Evolutionary conservation across 2,329 filamentous ascomycete genomes (phyloP).

Genomic region (Capronia americana): DNA sequence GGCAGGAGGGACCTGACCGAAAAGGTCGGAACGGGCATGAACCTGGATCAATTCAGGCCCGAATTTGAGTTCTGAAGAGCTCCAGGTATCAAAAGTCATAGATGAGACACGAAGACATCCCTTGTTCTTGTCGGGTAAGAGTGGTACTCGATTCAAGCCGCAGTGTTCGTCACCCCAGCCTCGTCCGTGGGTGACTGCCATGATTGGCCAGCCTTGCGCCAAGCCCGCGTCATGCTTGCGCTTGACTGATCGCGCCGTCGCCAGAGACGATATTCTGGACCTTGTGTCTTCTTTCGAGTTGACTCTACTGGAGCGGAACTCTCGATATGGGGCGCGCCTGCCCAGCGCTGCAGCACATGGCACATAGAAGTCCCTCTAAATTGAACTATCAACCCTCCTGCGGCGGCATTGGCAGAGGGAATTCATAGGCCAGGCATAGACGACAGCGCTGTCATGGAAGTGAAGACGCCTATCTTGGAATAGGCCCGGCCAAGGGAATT

Average conservation of each 20-base stretch:
- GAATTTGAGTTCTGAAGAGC: constrained; percentile 80
- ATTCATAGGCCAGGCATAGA: too few species aligned
- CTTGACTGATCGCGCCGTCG: not conserved
- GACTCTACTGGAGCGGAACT: too few species aligned
- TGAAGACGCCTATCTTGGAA: too few species aligned
- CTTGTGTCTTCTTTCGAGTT: too few species aligned
- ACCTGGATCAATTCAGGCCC: constrained; percentile 84
- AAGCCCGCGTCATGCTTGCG: constrained; percentile 12
- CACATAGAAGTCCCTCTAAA: too few species aligned
- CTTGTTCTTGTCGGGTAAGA: not conserved
- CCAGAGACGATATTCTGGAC: not conserved
- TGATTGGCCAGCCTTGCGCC: constrained; percentile 1
- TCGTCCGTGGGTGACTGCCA: not conserved
- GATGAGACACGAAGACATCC: constrained; percentile 7
- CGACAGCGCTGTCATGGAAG: too few species aligned
- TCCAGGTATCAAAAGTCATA: not conserved
- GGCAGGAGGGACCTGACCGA: constrained; percentile 85
- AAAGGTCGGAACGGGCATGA: constrained; percentile 85
- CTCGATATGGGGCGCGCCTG: too few species aligned
- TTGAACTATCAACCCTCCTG: too few species aligned
- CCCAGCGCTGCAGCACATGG: too few species aligned
- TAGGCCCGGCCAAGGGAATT: too few species aligned
- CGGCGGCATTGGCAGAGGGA: too few species aligned
- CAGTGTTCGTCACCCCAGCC: not conserved
- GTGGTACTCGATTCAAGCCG: not conserved